Conservation (phyloP, 2,329 filamentous ascomycete species). For the Claviceps paspali region DNA sequence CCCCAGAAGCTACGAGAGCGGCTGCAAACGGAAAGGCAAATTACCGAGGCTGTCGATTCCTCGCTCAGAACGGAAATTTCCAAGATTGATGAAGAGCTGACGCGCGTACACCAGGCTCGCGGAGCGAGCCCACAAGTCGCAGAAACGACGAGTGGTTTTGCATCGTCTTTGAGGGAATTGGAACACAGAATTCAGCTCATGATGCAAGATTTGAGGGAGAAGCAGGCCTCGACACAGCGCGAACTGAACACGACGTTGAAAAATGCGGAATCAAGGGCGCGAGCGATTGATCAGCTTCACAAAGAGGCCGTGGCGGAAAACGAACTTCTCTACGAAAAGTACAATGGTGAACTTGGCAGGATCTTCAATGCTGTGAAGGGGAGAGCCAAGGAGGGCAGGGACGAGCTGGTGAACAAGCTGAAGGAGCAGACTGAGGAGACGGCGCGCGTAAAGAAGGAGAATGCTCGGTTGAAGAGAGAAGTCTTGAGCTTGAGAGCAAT, state of each 20-base stretch:
- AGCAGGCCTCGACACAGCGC: constrained; percentile 47
- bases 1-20: constrained; percentile 70
- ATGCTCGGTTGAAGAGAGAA: constrained; percentile 67
- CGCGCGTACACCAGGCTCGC: constrained; percentile 28
- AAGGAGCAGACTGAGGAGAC: constrained; percentile 65
- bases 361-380: constrained; percentile 62
- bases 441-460: constrained; percentile 68
- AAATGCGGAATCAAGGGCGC: constrained; percentile 62
- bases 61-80: constrained; percentile 60
- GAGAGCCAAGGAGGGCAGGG: constrained; percentile 61
- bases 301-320: constrained; percentile 82
- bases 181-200: constrained; percentile 50
- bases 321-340: constrained; percentile 78
- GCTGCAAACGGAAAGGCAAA: constrained; percentile 64
- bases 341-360: constrained; percentile 79
- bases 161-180: constrained; percentile 44
- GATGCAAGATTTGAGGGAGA: constrained; percentile 42
- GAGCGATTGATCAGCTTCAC: constrained; percentile 76
- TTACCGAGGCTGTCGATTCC: constrained; percentile 53
- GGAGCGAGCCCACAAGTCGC: constrained; percentile 13
- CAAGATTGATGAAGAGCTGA: constrained; percentile 70
- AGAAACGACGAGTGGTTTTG: constrained; percentile 13
- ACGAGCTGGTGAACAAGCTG: constrained; percentile 57
- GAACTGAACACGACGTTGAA: constrained; percentile 60
- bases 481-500: constrained; percentile 52